Base-by-base conservation (phyloP, 1,284 basidiomycete species). In the Apiotrichum montevideense region DNA sequence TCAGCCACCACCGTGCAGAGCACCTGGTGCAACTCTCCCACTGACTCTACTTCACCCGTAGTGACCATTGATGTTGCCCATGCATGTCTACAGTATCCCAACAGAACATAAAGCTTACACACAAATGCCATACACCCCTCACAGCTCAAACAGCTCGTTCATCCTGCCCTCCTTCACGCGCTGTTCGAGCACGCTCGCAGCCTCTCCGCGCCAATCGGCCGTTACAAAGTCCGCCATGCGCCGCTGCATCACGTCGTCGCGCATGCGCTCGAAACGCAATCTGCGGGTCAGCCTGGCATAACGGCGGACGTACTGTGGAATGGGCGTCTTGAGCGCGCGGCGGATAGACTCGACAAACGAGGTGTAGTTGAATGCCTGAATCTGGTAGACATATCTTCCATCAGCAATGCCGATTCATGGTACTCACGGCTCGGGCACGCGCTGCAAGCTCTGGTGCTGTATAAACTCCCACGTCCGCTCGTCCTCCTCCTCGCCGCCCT, bases 141-240 rank as follows among this genome's bases (percentile, higher is more conserved):
- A 58, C n/a, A 58, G 39, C 42, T 55, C 57, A 33, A 58, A 58
- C 6, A 45, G 29, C 1, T 21, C 35, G 13, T 4, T 6, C 4
- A 6, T 32, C 13, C n/a, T 35, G 39, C 13, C 39, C 47, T 42
- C 37, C 55, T 59, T 21, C 21, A 21, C 21, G 32, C 65, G 52
- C 42, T 57, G 47, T 34, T 61, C 58, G 33, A 65, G 47, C 13
- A 63, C 62, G 32, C 29, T 32, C n/a, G 43, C 49, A 6, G 65
- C 65, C 15, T 56, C 56, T 10, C 51, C 37, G 14, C 55, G 47
- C 65, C 65, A 67, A 57, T 67, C 65, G 33, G 61, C 52, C 15
- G 39, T 51, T n/a, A 65, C 43, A 21, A 48, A 63, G 35, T 61
- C 53, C 15, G 15, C 14, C 3, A 67, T 52, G 35, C 57, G 49